Evolutionary conservation across 495 filamentous ascomycete species (phyloP).

Genomic region (Chaetomium tenue): DNA sequence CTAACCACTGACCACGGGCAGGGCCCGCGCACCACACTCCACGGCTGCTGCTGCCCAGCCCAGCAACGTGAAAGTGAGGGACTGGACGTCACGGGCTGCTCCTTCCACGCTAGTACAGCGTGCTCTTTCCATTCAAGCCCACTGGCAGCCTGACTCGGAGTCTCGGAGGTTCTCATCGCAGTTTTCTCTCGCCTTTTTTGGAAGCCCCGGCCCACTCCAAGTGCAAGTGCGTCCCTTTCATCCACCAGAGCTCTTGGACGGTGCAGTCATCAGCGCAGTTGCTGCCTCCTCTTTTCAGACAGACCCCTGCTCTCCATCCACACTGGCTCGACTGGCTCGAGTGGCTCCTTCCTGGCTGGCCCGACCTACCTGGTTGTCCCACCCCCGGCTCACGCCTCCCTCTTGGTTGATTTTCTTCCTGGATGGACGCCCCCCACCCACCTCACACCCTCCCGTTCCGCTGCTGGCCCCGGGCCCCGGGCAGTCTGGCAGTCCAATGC

Average conservation of each 20-base stretch:
- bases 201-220: not conserved
- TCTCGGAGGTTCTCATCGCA: not conserved
- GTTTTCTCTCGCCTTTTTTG: constrained; percentile 5
- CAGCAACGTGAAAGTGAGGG: not conserved
- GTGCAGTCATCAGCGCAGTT: not conserved
- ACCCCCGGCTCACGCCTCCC: constrained; percentile 2
- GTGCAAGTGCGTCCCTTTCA: not conserved
- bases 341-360: not conserved
- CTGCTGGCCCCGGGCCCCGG: constrained; percentile 12
- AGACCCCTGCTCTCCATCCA: constrained; percentile 6
- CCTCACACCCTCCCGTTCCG: constrained; percentile 17
- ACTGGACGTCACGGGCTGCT: constrained; percentile 5
- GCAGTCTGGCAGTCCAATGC: constrained; percentile 18
- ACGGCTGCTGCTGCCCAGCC: too few species aligned
- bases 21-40: not conserved
- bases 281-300: not conserved
- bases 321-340: not conserved
- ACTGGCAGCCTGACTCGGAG: not conserved
- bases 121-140: constrained; percentile 4
- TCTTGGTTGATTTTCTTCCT: constrained; percentile 1
- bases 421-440: constrained; percentile 4
- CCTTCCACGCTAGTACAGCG: not conserved
- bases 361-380: not conserved
- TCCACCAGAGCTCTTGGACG: not conserved
- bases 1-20: too few species aligned